Evolutionary conservation across 306 rosid genomes (phyloP), one percentile per base, ranked within the genome.

Genomic region (Alnus glutinosa): DNA sequence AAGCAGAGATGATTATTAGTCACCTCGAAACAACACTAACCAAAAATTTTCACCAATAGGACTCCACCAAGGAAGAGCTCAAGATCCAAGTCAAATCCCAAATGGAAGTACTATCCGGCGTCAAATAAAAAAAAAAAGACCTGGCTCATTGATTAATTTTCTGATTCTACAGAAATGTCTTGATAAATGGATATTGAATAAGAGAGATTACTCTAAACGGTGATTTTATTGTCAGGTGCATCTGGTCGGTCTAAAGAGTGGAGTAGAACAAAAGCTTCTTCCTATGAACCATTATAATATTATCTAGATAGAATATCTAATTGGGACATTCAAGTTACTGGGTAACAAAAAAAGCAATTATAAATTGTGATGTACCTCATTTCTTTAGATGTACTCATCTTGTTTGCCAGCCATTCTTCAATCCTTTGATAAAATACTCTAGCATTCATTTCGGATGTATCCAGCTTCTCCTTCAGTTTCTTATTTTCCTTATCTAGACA

Each of bases 371-470:
- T 55, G 71, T 85, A 94, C 98, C 95, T 86, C 66, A n/a, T 63
- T 79, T 86, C 83, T 63, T 82, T 76, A 68, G 75, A 79, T 74
- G 67, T 50, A 28, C 50, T 59, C 46, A 77, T 77, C 75, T 80
- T 78, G 73, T 70, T 81, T 86, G 83, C 89, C 77, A 89, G 84
- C 94, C 88, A 87, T 52, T 84, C 87, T 67, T 89, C 90, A 82
- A 91, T 85, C 85, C 66, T 86, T 78, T 80, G 89, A 86, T 86
- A 88, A 82, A 85, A 92, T 42, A 61, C n/a, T 73, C 63, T 85
- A 44, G 84, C 75, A 73, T 80, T 88, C 80, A 34, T 84, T 74
- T 85, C 85, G 30, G 88, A 81, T 19, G 70, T 62, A 66, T 77
- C 84, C 51, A 92, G 88, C 86, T 89, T 87, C 77, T 82, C 83